Base-by-base conservation (phyloP, 2,329 filamentous ascomycete species). In the Aurifilum marmelostoma region DNA sequence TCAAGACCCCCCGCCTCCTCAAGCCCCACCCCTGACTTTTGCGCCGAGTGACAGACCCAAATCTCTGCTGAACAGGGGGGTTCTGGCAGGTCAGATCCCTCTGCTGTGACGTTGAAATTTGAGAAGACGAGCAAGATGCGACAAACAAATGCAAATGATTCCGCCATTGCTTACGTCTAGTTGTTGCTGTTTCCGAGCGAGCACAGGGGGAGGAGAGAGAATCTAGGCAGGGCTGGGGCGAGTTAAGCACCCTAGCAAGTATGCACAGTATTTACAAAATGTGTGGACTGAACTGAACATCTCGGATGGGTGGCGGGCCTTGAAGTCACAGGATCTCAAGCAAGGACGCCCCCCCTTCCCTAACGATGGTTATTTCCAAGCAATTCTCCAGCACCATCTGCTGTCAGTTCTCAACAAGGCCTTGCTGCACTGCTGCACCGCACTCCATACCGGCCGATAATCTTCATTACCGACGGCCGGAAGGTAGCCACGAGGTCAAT, bases 11-110 rank as follows among this genome's bases (percentile, higher is more conserved):
- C n/a, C n/a, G n/a, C n/a, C 47, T 14, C 32, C 4, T 47, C 54
- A 37, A 58, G 62, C 56, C 61, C 69, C 69, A 65, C 69, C 64
- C 64, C 69, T 71, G 67, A 68, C 50, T 65, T 71, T 65, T 67
- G 52, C 64, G 68, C 67, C 69, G 61, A 69, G 63, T 59, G 61
- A 65, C 56, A 67, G 69, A n/a, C 64, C 67, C 67, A 69, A 63
- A 63, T 67, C 56, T 71, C 65, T 50, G 54, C 54, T 47, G 69
- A 62, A 24, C 69, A 66, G 39, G 69, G 69, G 63, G 69, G 59
- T 61, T 54, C 58, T 63, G 61, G 54, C 64, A 65, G 62, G 54
- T 61, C 56, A 63, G 64, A 59, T 67, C 63, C 63, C 50, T 50
- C 67, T 54, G 66, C 61, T 47, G 54, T 39, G 56, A 61, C 39